Percentiles rank a stretch among this genome's conserved stretches.
Conservation (phyloP, 768 basidiomycete genomes). For the Hericium rajendrae region DNA sequence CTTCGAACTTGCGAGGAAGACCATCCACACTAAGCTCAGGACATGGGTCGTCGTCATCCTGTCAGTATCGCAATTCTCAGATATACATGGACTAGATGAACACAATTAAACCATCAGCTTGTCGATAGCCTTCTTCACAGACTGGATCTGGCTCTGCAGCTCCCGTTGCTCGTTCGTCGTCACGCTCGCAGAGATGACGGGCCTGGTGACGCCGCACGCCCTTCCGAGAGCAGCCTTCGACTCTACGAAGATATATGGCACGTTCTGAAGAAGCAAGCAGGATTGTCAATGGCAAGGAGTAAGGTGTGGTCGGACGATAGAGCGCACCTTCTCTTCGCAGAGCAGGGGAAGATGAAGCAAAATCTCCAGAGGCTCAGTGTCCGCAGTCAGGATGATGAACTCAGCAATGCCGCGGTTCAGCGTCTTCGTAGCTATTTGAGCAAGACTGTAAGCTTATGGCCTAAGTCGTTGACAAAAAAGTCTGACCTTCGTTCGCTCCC, state of each 20-base stretch:
- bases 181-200: slow-evolving; percentile 91
- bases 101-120: slow-evolving; percentile 39
- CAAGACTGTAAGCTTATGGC: neutral
- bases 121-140: slow-evolving; percentile 77
- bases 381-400: slow-evolving; percentile 92
- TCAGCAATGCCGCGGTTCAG: slow-evolving; percentile 97
- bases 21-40: too few relatives aligned
- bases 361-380: slow-evolving; percentile 97
- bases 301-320: neutral
- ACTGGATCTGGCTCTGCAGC: slow-evolving; percentile 79
- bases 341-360: slow-evolving; percentile 92
- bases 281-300: neutral
- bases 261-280: slow-evolving; percentile 52
- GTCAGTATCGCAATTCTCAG: too few relatives aligned
- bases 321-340: slow-evolving; percentile 89
- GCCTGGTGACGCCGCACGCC: slow-evolving; percentile 90
- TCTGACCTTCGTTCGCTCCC: slow-evolving; percentile 92
- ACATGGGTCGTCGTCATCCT: too few relatives aligned
- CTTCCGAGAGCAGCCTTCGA: slow-evolving; percentile 93
- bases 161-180: slow-evolving; percentile 95
- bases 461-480: too few relatives aligned
- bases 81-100: neutral
- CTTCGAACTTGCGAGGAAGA: too few relatives aligned
- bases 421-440: slow-evolving; percentile 81
- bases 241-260: slow-evolving; percentile 91